Percentiles rank a stretch among this genome's conserved stretches.
Conservation (phyloP, 1,139 yeast species). For the Yamadazyma sp. region DNA sequence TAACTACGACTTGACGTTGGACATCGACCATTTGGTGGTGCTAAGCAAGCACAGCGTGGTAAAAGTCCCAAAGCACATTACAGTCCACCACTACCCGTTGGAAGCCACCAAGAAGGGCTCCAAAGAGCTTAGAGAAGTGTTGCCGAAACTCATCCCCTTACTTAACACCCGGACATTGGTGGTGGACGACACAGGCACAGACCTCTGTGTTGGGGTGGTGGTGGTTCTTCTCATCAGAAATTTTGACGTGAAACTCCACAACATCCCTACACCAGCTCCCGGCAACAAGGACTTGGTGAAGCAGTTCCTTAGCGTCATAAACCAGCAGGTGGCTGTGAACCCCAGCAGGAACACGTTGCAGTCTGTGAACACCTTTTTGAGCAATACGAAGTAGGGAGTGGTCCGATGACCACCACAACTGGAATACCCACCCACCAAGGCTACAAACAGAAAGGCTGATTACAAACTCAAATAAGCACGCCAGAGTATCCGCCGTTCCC, state of each 20-base stretch:
- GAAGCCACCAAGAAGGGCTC: slow-evolving; percentile 63
- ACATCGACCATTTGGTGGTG: slow-evolving; percentile 19
- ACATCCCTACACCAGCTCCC: slow-evolving; percentile 15
- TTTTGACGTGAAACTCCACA: slow-evolving; percentile 44
- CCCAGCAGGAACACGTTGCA: slow-evolving; percentile 81
- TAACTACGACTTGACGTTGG: slow-evolving; percentile 13
- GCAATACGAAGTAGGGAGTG: too few relatives aligned
- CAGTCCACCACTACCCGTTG: slow-evolving; percentile 16
- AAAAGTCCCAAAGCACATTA: slow-evolving; percentile 18
- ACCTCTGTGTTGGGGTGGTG: slow-evolving; percentile 62
- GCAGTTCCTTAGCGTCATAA: slow-evolving; percentile 54
- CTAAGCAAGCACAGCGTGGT: slow-evolving; percentile 24
- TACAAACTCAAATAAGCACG: too few relatives aligned
- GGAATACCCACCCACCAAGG: too few relatives aligned
- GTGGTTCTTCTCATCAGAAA: slow-evolving; percentile 50
- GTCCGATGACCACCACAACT: too few relatives aligned
- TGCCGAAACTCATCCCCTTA: slow-evolving; percentile 38
- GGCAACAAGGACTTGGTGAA: slow-evolving; percentile 55
- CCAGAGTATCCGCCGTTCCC: too few relatives aligned
- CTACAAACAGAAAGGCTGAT: too few relatives aligned
- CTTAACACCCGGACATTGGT: slow-evolving; percentile 28
- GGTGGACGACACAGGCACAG: slow-evolving; percentile 65
- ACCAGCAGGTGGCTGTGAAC: slow-evolving; percentile 50
- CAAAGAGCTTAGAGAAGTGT: slow-evolving; percentile 45
- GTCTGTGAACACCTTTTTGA: slow-evolving; percentile 48